Percentiles rank a stretch among this genome's conserved stretches.
Conservation (phyloP, 257 asterid species). For the Scutellaria minor region DNA sequence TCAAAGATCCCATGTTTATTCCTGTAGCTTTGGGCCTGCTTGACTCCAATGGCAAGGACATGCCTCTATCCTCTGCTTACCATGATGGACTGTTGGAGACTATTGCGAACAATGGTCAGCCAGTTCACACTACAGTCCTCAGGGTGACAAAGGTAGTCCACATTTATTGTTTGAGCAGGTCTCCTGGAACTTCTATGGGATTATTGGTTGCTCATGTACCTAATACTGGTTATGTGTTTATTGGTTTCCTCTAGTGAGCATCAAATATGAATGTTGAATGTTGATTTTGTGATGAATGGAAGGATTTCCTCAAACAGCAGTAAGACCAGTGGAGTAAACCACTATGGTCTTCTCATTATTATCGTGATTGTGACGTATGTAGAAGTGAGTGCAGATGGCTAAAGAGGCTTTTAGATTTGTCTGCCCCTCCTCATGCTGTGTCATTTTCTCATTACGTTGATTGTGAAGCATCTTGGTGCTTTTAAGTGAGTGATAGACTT, state of each 20-base stretch:
- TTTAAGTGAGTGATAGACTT: neutral
- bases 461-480: constrained; percentile 1
- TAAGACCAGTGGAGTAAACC: neutral
- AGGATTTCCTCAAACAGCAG: too few species aligned
- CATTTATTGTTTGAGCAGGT: neutral
- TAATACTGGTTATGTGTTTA: too few species aligned
- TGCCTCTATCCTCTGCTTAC: constrained; percentile 61
- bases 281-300: too few species aligned
- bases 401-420: neutral
- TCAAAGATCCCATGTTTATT: constrained; percentile 86
- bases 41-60: constrained; percentile 73
- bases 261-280: too few species aligned
- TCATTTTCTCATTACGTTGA: neutral
- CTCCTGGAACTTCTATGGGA: neutral
- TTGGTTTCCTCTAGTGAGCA: too few species aligned
- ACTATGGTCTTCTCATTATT: neutral
- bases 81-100: constrained; percentile 64
- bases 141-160: constrained; percentile 70
- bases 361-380: neutral
- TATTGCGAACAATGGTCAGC: constrained; percentile 45
- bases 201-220: neutral
- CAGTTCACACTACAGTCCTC: constrained; percentile 63
- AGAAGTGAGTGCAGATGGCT: neutral
- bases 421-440: neutral
- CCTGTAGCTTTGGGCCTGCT: constrained; percentile 83